Conservation (phyloP, 805 yeast species). For the Metschnikowia orientalis region DNA sequence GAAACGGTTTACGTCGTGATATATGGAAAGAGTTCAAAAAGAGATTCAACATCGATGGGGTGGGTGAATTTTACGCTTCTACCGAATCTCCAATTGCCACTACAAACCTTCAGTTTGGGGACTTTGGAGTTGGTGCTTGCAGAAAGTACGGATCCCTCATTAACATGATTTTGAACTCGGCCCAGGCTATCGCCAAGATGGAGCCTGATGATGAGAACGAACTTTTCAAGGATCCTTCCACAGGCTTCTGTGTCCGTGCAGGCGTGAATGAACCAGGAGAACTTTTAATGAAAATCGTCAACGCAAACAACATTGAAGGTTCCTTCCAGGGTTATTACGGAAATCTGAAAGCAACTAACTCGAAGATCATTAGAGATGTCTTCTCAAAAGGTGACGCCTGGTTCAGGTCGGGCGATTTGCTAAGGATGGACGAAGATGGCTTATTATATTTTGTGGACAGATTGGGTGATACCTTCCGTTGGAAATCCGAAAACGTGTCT, state of each 20-base stretch:
- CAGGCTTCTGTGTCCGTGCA: slow-evolving; percentile 59
- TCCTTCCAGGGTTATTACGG: slow-evolving; percentile 90
- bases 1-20: slow-evolving; percentile 87
- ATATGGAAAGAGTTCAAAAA: slow-evolving; percentile 79
- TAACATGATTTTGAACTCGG: slow-evolving; percentile 46
- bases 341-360: slow-evolving; percentile 70
- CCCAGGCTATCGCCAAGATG: slow-evolving; percentile 64
- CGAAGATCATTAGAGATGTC: slow-evolving; percentile 70
- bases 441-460: slow-evolving; percentile 83
- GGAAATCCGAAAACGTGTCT: slow-evolving; percentile 95
- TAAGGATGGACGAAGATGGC: slow-evolving; percentile 63
- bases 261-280: slow-evolving; percentile 75
- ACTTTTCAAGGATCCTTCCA: slow-evolving; percentile 61
- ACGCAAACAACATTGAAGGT: slow-evolving; percentile 58
- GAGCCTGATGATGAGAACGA: slow-evolving; percentile 75
- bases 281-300: slow-evolving; percentile 68
- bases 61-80: slow-evolving; percentile 92
- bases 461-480: slow-evolving; percentile 90
- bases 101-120: slow-evolving; percentile 73
- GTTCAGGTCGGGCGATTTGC: slow-evolving; percentile 83
- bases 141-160: slow-evolving; percentile 68
- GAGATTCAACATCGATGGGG: slow-evolving; percentile 66
- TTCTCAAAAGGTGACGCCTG: slow-evolving; percentile 86
- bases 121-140: slow-evolving; percentile 82
- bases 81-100: slow-evolving; percentile 91